Evolutionary conservation across 2,329 filamentous ascomycete genomes (phyloP), one percentile per base, ranked within the genome.

Genomic region (Curvularia sp.): DNA sequence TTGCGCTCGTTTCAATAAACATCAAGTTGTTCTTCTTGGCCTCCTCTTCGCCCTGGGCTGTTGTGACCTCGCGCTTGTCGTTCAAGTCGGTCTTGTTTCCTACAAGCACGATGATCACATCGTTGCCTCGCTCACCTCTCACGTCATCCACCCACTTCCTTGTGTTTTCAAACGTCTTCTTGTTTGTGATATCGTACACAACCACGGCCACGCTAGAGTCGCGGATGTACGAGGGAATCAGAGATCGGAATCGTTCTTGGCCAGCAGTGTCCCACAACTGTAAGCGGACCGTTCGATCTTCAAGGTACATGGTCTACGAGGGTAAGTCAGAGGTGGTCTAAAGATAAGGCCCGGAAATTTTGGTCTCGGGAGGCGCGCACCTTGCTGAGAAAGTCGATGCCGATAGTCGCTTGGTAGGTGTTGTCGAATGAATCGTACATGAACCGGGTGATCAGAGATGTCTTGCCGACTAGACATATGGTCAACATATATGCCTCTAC

Each of bases 391-490:
- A 99, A 99, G 81, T 99, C 95, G 82, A 99, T 99, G 75, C 95
- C 95, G 76, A 99, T 98, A 38, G 95, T 99, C 57, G 95, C 95
- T 81, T 99, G 95, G 82, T 99, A 99, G 85, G 94, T 98, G 82
- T 96, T 97, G 84, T 99, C 95, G 84, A 99, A 99, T 47, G 95
- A 98, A 81, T 99, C 95, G 85, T 99, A 99, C 95, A 99, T 99
- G 84, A 99, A 99, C 66, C 95, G 89, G 67, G 95, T 99, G 78
- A 99, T 99, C 72, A 99, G 83, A 62, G 95, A 99, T 30, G 95
- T 99, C 83, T 99, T 99, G 77, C 95, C 95, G 72, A 99, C 95
- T 98, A 78, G 61, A 41, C 45, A 21, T 49, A 38, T 45, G 51
- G 64, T 73, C 50, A 75, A 68, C 54, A 51, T 28, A 38, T 25